Evolutionary conservation across 2,329 filamentous ascomycete genomes (phyloP), one percentile per base, ranked within the genome.

Genomic region (Alternaria ethzedia): DNA sequence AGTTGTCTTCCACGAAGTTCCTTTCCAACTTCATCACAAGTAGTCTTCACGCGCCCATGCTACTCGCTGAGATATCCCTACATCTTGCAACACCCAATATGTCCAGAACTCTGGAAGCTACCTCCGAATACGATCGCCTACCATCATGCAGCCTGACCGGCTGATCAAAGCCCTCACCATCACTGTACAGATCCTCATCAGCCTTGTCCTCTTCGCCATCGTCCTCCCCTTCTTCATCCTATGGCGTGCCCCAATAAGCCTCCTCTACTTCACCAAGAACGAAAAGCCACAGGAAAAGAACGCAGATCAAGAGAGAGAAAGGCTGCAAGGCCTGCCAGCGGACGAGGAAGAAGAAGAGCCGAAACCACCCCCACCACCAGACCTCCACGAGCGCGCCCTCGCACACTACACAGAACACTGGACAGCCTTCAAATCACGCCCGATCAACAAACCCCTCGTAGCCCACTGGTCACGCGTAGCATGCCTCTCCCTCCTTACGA

Each of bases 241-340:
- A 21, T 65, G 57, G 61, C 62, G 62, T 15, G 7, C 54, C 12
- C 26, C 47, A 8, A 26, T 61, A 21, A 30, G 23, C 41, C n/a
- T 58, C 7, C 49, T 66, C 13, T 52, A 52, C 28, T 20, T 52
- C 9, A 25, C 20, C 49, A 52, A 13, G 10, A 52, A 52, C 21
- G 49, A 52, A 32, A 36, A 36, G 15, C 32, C 32, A 21, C 12
- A 23, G 30, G 30, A 52, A 52, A 41, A 25, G 28, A 52, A 52
- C 2, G 2, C 30, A 52, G 49, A n/a, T 6, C 49, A 41, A 52
- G 12, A 51, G 28, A 36, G 13, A 36, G 28, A 51, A 51, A 51
- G 12, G 9, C 9, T n/a, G 3, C 12, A n/a, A 1, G 13, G 8
- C 13, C 32, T 9, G 3, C 32, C 20, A 21, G 20, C 32, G 12